These are phyloP conservation scores for Acanthamoeba royreba DNA, from an alignment of 208 protist genomes.

Conservation along the genomic window DNA sequence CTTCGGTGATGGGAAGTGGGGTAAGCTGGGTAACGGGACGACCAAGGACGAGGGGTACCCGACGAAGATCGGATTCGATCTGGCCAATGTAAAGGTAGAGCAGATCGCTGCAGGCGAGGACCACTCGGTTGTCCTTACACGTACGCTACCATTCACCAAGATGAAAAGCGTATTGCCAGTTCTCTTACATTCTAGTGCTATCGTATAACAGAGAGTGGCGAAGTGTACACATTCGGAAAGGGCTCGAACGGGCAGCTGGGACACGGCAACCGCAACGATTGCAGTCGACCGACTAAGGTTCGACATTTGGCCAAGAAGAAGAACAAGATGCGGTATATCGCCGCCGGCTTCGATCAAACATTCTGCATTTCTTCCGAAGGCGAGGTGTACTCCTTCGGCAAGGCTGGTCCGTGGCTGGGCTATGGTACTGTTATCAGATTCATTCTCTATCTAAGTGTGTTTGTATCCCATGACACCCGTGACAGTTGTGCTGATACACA, in stretches of 20 bases:
- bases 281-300: neutral
- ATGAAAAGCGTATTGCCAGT: neutral
- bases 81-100: neutral
- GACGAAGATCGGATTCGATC: neutral
- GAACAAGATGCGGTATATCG: neutral
- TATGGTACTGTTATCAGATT: neutral
- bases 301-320: neutral
- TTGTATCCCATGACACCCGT: no score
- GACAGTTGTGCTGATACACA: neutral
- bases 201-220: neutral
- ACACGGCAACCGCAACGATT: neutral
- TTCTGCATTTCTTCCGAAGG: neutral
- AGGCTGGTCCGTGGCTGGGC: conserved; percentile 1
- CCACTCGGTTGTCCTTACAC: neutral
- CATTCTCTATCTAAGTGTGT: no score
- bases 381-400: conserved; percentile 31
- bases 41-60: neutral
- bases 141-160: neutral
- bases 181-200: neutral
- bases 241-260: conserved; percentile 6
- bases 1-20: neutral
- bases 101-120: neutral
- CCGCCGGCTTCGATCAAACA: conserved; percentile 7
- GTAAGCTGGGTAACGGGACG: neutral
- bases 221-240: conserved; percentile 32